Base-by-base conservation (phyloP, 805 yeast species). In the Debaryomyces prosopidis region DNA sequence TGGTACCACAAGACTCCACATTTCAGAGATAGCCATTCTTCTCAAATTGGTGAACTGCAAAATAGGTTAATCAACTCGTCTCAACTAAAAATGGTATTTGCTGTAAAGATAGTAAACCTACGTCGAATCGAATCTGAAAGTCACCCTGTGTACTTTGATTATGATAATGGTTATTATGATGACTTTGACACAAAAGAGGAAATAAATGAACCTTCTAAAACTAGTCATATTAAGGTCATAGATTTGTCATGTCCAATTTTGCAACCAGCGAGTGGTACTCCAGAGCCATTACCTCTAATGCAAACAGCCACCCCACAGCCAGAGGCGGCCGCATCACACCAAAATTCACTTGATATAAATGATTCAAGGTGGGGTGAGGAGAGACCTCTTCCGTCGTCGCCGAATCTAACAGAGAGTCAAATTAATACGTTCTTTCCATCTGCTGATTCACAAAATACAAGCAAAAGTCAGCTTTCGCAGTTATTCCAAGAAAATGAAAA, bases 1-100 rank as follows among this genome's bases (percentile, higher is more conserved):
- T 70, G 74, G 74, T 62, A 55, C 39, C 54, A 54, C 39, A 58
- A 57, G 32, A 31, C 56, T 2, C 51, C 51, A 43, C 53, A 55
- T 38, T 50, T 49, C 33, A 36, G 41, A 46, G 46, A 33, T 20
- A 46, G 18, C 36, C 42, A 18, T 17, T 36, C 46, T n/a, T 31
- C 17, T 10, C 37, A 14, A 17, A 6, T n/a, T 4, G 37, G 10
- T 17, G 17, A 17, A 3, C 23, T 12, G 16, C 36, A 23, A 10
- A 26, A 19, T 16, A 35, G 18, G 27, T 32, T n/a, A 20, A 32
- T 31, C 36, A 30, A 8, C 23, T 34, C 37, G n/a, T 34, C 37
- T 19, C 32, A 48, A 17, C 42, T 59, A 9, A 49, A 51, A 30
- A 39, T 53, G 42, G 55, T 58, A 5, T 50, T 36, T 37, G 58